Evolutionary conservation across 2,329 filamentous ascomycete genomes (phyloP), one percentile per base, ranked within the genome.

Genomic region (Microdochium paspali): DNA sequence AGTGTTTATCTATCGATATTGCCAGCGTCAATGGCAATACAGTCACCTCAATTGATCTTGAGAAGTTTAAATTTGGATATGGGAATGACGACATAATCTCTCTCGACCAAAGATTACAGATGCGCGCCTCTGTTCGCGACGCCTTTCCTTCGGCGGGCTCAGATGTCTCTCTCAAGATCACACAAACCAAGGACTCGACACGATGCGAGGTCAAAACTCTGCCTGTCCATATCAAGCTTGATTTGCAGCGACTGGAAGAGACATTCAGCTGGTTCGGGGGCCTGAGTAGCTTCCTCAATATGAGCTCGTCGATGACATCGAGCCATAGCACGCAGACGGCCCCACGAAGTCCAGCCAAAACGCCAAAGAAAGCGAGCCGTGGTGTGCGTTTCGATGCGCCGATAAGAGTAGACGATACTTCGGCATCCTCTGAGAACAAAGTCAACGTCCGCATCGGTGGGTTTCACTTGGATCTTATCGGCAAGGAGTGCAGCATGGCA

Each of bases 251-350:
- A 47, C 68, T 97, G 21, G 93, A 97, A 56, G 90, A 95, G 57
- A 87, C 87, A 0, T 82, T 97, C 50, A 80, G 81, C 48, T 89
- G 87, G 74, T 90, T 96, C 65, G 93, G 93, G 30, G 93, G 93
- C 0, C 71, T 98, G 40, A 95, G 90, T 62, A 89, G 90, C 54
- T 85, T 98, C 46, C 70, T 98, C 40, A 94, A 93, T 57, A 79
- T 96, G 62, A 87, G 90, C 52, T 86, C 79, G 50, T 95, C 91
- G 0, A 85, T 95, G 52, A 80, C 84, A 10, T 90, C 87, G 1
- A 85, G 79, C 50, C 76, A 80, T n/a, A 79, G 82, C 1, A 40
- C 35, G n/a, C 35, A 20, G 12, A 40, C 6, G 6, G 18, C 35
- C 10, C 68, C 70, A 13, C 63, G 62, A 3, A 56, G 56, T 7